Base-by-base conservation (phyloP, 257 asterid species). In the Craterostigma plantagineum region DNA sequence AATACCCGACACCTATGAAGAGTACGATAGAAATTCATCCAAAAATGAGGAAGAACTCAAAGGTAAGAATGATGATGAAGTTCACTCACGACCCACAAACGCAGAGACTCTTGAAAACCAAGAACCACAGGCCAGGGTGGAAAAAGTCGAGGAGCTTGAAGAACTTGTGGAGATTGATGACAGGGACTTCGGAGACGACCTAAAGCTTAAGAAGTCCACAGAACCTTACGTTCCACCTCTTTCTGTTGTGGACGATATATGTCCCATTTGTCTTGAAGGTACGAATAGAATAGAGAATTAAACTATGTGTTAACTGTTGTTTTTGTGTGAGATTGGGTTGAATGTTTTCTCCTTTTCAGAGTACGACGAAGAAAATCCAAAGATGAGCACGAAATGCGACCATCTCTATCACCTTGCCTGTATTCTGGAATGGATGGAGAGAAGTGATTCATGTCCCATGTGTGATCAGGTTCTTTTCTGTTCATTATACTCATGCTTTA, bases 211-310 rank as follows among this genome's bases (percentile, higher is more conserved):
- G 52, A 79, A 79, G 68, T 50, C 78, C 34, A 59, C 45, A 37
- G 57, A 61, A 49, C 58, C 68, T 52, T 23, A 23, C 6, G 35
- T 50, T 17, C 57, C 62, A 43, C 44, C 64, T 9, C 59, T 72
- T 55, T 61, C 43, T 54, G 84, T 75, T 34, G 96, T 80, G 70
- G 92, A 77, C 60, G 93, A 81, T 61, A 53, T 51, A 17, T 86
- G 97, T 43, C 97, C 94, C 53, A 86, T 76, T 58, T 86, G 97
- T 66, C 79, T 86, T 41, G 97, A 86, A 73, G 97, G 97, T 81
- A 48, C 59, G 43, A 27, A 27, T 7, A 35, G 51, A 10, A 15
- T 11, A 11, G 27, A 34, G 14, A 40, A 52, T 42, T 45, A 38
- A 6, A 6, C 30, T 38, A 51, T 42, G 34, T 23, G 16, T 45